Evolutionary conservation across 257 asterid genomes (phyloP), one percentile per base, ranked within the genome.

Genomic region (Leptodermis oblonga): DNA sequence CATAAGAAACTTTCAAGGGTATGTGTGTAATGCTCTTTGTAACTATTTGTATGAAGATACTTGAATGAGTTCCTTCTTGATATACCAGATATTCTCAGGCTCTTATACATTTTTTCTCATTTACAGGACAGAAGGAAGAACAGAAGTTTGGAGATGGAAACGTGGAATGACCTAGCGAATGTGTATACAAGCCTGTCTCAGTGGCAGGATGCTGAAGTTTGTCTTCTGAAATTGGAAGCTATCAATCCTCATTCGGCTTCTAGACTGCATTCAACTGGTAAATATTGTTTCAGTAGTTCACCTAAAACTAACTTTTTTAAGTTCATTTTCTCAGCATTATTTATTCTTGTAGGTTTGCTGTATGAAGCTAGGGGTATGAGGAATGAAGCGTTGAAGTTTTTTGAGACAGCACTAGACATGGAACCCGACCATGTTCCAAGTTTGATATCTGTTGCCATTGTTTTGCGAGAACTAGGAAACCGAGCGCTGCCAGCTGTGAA

Each of bases 91-190:
- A n/a, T n/a, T 28, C 13, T 36, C 42, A 51, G 12, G 15, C 18
- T 46, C 45, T 25, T 72, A 36, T 18, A 69, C 59, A 45, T 49
- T 8, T 56, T n/a, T 74, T 76, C 37, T 18, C 49, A 46, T 76
- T 70, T 63, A 37, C 92, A 86, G 96, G 80, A 82, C 73, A 78
- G 67, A 82, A 78, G 79, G 73, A 81, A 72, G 55, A 69, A 55
- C 39, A 73, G 78, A 59, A 87, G 74, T 66, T 73, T 90, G 73
- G 98, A 92, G 85, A 78, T 86, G 87, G 95, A 90, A 84, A 86
- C 89, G 61, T 92, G 98, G 98, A 97, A 90, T 34, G 98, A 90
- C 79, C 84, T 92, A 15, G 96, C 98, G 8, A 84, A 88, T 30
- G 82, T 88, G 51, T 90, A 90, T 75, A 84, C 92, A 45, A 83